phyloP scores from a whole-genome alignment of 371 early-diverging fungal species.

The Lichtheimia hyalospora region DNA sequence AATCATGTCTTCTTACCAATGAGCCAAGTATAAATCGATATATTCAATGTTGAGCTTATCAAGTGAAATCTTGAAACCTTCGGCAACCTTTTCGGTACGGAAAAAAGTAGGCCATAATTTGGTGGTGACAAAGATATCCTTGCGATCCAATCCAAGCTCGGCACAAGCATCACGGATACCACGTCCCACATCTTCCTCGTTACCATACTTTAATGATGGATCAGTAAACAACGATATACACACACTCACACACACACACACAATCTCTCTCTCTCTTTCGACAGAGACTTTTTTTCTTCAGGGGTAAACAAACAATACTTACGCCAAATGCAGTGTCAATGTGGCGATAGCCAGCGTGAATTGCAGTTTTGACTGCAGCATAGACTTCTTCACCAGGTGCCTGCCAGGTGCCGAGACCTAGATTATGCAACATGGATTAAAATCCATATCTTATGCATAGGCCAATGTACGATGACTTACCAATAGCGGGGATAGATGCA shows the following conservation, averaged over 20 bases:
- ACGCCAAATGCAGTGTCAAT: slow-evolving; percentile 59
- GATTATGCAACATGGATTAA: not conserved
- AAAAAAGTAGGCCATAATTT: slow-evolving; percentile 76
- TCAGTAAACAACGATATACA: not conserved
- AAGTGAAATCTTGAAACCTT: slow-evolving; percentile 54
- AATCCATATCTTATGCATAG: not conserved
- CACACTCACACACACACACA: too few relatives aligned
- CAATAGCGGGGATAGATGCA: slow-evolving; percentile 41
- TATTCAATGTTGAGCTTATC: slow-evolving; percentile 58
- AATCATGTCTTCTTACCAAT: slow-evolving; percentile 40
- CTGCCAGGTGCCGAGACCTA: slow-evolving; percentile 55
- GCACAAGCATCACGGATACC: slow-evolving; percentile 57
- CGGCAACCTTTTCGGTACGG: slow-evolving; percentile 43
- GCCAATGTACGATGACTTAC: not conserved
- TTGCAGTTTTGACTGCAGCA: slow-evolving; percentile 38
- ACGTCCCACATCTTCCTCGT: slow-evolving; percentile 70
- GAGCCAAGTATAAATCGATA: slow-evolving; percentile 69
- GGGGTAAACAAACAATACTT: slow-evolving; percentile 7
- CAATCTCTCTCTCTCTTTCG: not conserved
- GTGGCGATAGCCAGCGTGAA: slow-evolving; percentile 47
- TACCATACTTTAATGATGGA: slow-evolving; percentile 48
- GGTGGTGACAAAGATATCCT: slow-evolving; percentile 86
- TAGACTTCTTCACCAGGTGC: slow-evolving; percentile 34
- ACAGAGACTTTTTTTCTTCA: not conserved
- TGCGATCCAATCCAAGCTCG: slow-evolving; percentile 50